Conservation (phyloP, 371 early-diverging fungal genomes). For the Lichtheimia ramosa region DNA sequence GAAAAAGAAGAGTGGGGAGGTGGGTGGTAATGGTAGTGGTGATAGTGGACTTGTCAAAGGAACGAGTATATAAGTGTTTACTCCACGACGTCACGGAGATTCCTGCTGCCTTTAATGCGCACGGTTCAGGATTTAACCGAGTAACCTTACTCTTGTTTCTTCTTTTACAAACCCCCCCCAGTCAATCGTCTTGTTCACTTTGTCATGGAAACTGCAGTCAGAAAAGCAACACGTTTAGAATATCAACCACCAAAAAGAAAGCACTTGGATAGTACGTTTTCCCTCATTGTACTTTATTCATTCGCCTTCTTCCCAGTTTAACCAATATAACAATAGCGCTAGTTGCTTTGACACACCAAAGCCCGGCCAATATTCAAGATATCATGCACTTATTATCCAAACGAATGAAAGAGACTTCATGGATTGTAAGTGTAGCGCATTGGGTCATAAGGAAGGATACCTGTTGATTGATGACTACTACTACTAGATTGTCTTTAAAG, state of each 20-base stretch:
- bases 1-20: slow-evolving; percentile 38
- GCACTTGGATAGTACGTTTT: slow-evolving; percentile 74
- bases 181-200: neutral
- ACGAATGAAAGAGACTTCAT: slow-evolving; percentile 71
- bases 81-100: slow-evolving; percentile 8
- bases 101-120: too few species aligned
- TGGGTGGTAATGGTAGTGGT: neutral
- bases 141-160: too few species aligned
- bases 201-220: slow-evolving; percentile 73
- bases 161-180: neutral
- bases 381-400: slow-evolving; percentile 58
- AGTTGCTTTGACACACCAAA: slow-evolving; percentile 49
- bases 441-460: slow-evolving; percentile 4
- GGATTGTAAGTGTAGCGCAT: slow-evolving; percentile 64
- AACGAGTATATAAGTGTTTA: neutral
- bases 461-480: slow-evolving; percentile 16
- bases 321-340: slow-evolving; percentile 30
- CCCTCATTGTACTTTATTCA: neutral
- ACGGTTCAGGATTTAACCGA: too few species aligned
- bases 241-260: slow-evolving; percentile 81
- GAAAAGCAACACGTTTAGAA: slow-evolving; percentile 79
- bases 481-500: slow-evolving; percentile 84
- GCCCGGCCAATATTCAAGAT: slow-evolving; percentile 55
- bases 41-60: too few species aligned
- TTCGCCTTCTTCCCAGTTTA: neutral